These are phyloP conservation scores for Kitagawia praeruptora DNA, from an alignment of 129 eudicot genomes.

Conservation along the genomic window DNA sequence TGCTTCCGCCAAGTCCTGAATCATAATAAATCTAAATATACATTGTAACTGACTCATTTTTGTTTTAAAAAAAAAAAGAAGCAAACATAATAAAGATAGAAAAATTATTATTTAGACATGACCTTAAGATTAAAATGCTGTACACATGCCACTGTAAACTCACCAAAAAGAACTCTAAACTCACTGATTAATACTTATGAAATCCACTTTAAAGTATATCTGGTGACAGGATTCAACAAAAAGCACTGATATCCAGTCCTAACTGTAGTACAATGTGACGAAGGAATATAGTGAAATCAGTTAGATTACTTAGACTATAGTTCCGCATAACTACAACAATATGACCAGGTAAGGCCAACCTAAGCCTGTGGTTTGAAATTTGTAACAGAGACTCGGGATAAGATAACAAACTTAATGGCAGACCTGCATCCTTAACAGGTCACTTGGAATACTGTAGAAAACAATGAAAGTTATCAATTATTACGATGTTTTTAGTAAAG, in stretches of 20 bases:
- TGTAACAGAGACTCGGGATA: neutral
- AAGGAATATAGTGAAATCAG: neutral
- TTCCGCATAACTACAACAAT: neutral
- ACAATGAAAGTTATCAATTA: neutral
- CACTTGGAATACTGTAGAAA: neutral
- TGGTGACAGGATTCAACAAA: neutral
- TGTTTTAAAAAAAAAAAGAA: neutral
- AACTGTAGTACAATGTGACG: neutral
- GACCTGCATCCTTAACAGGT: neutral
- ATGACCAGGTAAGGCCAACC: neutral
- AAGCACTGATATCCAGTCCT: neutral
- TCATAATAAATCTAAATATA: neutral
- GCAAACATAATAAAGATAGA: neutral
- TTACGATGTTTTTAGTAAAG: neutral
- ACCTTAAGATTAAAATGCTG: neutral
- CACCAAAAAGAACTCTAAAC: neutral
- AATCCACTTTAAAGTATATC: neutral
- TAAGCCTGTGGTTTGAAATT: neutral
- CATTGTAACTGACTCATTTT: neutral
- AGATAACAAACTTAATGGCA: neutral
- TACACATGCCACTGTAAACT: neutral
- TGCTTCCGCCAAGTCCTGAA: conserved; percentile 90
- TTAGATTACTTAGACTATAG: neutral
- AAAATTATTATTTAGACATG: neutral
- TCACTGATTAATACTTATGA: neutral